Evolutionary conservation across 306 rosid species (phyloP).

Genomic region (Prunus davidiana): DNA sequence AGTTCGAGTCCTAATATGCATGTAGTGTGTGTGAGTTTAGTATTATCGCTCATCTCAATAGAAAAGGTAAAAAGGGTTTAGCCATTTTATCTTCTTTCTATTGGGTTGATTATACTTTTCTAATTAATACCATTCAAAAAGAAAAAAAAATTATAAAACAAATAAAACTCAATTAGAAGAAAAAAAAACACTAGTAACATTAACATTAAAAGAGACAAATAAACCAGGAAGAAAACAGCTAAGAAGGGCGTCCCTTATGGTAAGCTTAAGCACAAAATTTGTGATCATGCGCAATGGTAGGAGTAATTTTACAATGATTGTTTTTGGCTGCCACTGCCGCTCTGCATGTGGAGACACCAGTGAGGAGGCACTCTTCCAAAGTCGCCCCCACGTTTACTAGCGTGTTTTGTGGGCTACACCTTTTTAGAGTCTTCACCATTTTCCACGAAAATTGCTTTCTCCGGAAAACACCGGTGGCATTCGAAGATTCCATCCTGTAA

Average conservation of each 20-base stretch:
- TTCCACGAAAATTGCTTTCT: conserved; percentile 24
- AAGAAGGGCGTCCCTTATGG: neutral
- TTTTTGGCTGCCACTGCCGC: neutral
- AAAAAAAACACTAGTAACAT: neutral
- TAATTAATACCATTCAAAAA: too few species aligned
- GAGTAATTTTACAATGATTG: conserved; percentile 7
- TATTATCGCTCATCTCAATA: too few species aligned
- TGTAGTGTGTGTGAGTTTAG: accelerated
- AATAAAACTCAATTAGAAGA: neutral
- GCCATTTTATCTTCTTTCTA: neutral
- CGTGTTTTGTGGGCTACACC: conserved; percentile 25
- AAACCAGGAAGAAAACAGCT: neutral
- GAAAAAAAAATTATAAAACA: too few species aligned
- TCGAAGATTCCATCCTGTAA: conserved; percentile 22
- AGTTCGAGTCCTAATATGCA: accelerated
- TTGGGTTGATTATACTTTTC: neutral
- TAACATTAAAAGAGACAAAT: neutral
- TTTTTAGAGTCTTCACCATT: conserved; percentile 28
- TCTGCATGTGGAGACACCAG: conserved; percentile 32
- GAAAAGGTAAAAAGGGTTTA: too few species aligned
- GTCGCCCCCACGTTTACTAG: conserved; percentile 77
- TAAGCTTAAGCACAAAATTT: neutral
- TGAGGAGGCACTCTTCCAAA: conserved; percentile 22
- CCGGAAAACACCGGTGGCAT: conserved; percentile 10
- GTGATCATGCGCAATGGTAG: neutral